These are phyloP conservation scores for Diaporthe citrichinensis DNA, from an alignment of 2,329 filamentous ascomycete genomes.

Conservation along the genomic window DNA sequence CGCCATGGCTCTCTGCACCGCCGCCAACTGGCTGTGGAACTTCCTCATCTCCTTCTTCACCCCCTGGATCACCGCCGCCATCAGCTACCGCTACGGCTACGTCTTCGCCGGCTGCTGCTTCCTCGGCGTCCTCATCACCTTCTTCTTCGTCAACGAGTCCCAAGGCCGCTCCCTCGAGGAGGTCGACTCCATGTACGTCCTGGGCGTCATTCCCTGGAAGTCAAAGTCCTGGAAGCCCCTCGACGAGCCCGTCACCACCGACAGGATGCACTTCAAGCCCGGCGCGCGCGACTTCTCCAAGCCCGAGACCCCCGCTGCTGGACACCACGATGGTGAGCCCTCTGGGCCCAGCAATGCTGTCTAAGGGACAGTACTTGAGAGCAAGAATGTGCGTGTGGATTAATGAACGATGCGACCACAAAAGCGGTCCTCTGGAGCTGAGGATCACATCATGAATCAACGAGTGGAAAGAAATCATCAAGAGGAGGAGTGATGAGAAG, in stretches of 20 bases:
- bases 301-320: slow-evolving; percentile 35
- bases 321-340: slow-evolving; percentile 35
- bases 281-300: slow-evolving; percentile 39
- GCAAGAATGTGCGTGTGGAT: not conserved
- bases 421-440: not conserved
- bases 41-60: slow-evolving; percentile 77
- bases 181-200: slow-evolving; percentile 76
- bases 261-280: slow-evolving; percentile 40
- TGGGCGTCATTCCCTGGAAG: slow-evolving; percentile 70
- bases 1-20: slow-evolving; percentile 51
- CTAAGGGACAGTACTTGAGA: not conserved
- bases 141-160: slow-evolving; percentile 76
- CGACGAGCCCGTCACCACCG: slow-evolving; percentile 40
- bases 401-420: slow-evolving; percentile 30
- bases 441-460: slow-evolving; percentile 27
- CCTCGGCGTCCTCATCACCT: slow-evolving; percentile 69
- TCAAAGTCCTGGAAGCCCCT: slow-evolving; percentile 60
- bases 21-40: slow-evolving; percentile 71
- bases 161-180: slow-evolving; percentile 76
- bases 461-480: slow-evolving; percentile 5
- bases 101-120: slow-evolving; percentile 76
- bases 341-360: slow-evolving; percentile 33
- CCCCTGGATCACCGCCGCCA: slow-evolving; percentile 74
- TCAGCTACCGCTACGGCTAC: slow-evolving; percentile 74
- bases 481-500: slow-evolving; percentile 17